Base-by-base conservation (phyloP, 2,329 filamentous ascomycete genomes). In the Kalmusia sp. region DNA sequence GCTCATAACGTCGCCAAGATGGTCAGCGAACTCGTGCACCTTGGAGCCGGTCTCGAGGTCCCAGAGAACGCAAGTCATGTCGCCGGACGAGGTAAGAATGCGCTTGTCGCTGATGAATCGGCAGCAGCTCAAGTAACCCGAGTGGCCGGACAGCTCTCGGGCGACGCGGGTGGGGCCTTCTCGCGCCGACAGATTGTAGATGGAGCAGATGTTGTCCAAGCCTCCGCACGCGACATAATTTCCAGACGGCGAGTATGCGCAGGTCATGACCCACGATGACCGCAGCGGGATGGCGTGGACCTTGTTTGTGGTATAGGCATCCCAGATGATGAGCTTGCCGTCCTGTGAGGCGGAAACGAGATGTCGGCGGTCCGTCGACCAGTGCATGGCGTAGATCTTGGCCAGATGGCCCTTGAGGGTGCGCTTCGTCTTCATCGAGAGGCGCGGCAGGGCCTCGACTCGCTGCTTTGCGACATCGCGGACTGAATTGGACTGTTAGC, bases 41-140 rank as follows among this genome's bases (percentile, higher is more conserved):
- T 97, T 97, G 62, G 93, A 92, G 52, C 95, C 95, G 0, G 93
- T 96, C 79, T 99, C 95, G 61, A 99, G 93, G 80, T 99, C 95
- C 95, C 95, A 99, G 72, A 98, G 91, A 89, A 98, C 97, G 77
- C 95, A 99, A 47, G 95, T 99, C 95, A 99, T 99, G 75, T 99
- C 95, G 60, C 95, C 95, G 2, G 95, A 99, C 0, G 95, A 98
- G 55, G 95, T 99, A 61, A 99, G 87, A 70, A 99, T 98, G 72
- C 92, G 92, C 71, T 95, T 89, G 80, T 99, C 95, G 76, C 96
- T 98, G 82, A 98, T 96, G 78, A 99, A 99, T 61, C 95, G 90
- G 76, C 95, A 98, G 89, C 95, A 99, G 19, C 92, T 96, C 38
- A 99, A 86, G 72, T 99, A 99, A 45, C 95, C 95, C 38, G 93